Evolutionary conservation across 169 alveolate genomes (phyloP).

Genomic region (Babesia caballi): DNA sequence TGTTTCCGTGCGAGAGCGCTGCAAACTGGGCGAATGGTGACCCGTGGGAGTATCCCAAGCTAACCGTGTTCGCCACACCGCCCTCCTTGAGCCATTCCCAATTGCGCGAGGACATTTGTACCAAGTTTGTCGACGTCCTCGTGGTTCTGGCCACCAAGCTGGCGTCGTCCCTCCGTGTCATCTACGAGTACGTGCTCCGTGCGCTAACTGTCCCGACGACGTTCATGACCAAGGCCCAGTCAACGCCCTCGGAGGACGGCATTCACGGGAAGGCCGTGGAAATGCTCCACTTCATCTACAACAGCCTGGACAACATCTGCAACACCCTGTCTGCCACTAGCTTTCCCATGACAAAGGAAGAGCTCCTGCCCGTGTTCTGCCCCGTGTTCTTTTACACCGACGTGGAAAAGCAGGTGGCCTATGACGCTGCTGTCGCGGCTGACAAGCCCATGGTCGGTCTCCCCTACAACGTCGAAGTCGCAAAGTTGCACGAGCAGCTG

Average conservation of each 20-base stretch:
- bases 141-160: conserved; percentile 11
- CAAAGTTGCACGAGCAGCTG: conserved; percentile 32
- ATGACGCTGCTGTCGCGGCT: conserved; percentile 4
- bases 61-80: neutral
- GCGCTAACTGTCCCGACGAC: neutral
- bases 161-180: neutral
- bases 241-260: neutral
- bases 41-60: neutral
- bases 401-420: conserved; percentile 30
- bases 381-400: conserved; percentile 50
- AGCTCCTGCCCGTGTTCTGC: conserved; percentile 28
- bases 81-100: neutral
- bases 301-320: neutral
- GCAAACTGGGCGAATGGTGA: neutral
- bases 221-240: neutral
- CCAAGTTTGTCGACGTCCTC: neutral
- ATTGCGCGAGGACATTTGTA: neutral
- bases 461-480: conserved; percentile 23
- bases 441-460: neutral
- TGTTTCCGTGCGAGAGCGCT: neutral
- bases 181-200: conserved; percentile 24
- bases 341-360: conserved; percentile 20
- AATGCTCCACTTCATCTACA: neutral
- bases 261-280: neutral
- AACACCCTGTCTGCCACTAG: neutral